A percentile compares a stretch with the other conserved stretches of the same genome.
Conservation (phyloP, 306 rosid species). For the Cicer chorassanicum region DNA sequence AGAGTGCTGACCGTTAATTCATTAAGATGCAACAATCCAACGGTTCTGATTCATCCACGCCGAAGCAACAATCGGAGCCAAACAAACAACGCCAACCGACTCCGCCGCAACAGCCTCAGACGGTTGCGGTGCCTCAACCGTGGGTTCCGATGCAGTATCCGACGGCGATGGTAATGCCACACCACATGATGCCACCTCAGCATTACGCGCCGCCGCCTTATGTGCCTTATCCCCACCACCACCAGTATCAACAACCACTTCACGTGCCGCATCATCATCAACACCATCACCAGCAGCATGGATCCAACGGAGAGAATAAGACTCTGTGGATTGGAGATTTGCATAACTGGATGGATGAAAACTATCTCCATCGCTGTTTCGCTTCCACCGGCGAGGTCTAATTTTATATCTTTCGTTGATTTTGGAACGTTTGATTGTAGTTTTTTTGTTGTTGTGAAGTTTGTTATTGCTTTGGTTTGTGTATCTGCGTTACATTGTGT, state of each 20-base stretch:
- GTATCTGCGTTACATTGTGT: conserved; percentile 13
- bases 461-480: conserved; percentile 3
- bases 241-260: conserved; percentile 36
- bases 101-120: conserved; percentile 16
- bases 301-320: conserved; percentile 82
- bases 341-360: conserved; percentile 96
- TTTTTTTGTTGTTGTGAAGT: conserved; percentile 4
- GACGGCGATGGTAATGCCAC: conserved; percentile 97
- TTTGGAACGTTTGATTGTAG: not conserved
- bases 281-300: conserved; percentile 55
- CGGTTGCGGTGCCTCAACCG: conserved; percentile 56
- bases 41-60: conserved; percentile 69
- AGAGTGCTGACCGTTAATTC: not conserved
- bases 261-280: conserved; percentile 49
- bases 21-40: conserved; percentile 82
- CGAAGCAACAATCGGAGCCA: conserved; percentile 42
- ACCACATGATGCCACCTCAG: conserved; percentile 86
- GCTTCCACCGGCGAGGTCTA: conserved; percentile 81
- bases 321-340: conserved; percentile 97
- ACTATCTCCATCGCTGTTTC: conserved; percentile 83
- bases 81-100: conserved; percentile 33
- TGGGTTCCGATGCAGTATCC: conserved; percentile 95
- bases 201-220: conserved; percentile 71
- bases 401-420: not conserved
- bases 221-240: conserved; percentile 48